Percentiles rank a stretch among this genome's conserved stretches.
Conservation (phyloP, 805 yeast genomes). For the Cyberlindnera lachancei region DNA sequence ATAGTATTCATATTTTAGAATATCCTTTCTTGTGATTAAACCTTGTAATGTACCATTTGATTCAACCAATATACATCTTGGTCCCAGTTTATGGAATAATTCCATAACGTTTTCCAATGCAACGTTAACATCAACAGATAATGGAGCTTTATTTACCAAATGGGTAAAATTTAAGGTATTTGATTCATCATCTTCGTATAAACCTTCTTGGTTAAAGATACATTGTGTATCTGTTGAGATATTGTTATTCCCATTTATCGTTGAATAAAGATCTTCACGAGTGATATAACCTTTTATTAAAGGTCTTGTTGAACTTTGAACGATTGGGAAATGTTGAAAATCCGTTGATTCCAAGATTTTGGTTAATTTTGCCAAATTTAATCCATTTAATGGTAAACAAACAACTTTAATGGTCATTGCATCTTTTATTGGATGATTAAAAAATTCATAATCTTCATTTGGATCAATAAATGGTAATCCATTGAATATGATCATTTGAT, state of each 20-base stretch:
- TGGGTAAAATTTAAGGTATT: slow-evolving; percentile 21
- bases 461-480: slow-evolving; percentile 79
- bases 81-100: slow-evolving; percentile 73
- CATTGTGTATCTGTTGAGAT: slow-evolving; percentile 19
- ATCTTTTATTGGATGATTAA: slow-evolving; percentile 37
- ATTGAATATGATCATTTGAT: slow-evolving; percentile 83
- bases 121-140: slow-evolving; percentile 45
- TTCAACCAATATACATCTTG: slow-evolving; percentile 63
- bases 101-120: slow-evolving; percentile 57
- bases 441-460: slow-evolving; percentile 60
- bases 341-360: slow-evolving; percentile 26
- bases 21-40: slow-evolving; percentile 77
- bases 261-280: slow-evolving; percentile 32
- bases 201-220: slow-evolving; percentile 3
- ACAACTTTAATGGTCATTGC: slow-evolving; percentile 51
- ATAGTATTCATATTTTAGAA: slow-evolving; percentile 51
- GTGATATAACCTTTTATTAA: slow-evolving; percentile 39
- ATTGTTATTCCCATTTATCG: slow-evolving; percentile 23
- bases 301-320: slow-evolving; percentile 31
- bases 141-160: slow-evolving; percentile 48
- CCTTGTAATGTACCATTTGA: slow-evolving; percentile 60
- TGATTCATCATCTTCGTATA: slow-evolving; percentile 8
- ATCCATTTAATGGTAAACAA: slow-evolving; percentile 31
- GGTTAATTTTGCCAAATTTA: slow-evolving; percentile 29
- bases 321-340: slow-evolving; percentile 48